phyloP scores from a whole-genome alignment of 139 green algal genomes.

The Dunaliella sp. region DNA sequence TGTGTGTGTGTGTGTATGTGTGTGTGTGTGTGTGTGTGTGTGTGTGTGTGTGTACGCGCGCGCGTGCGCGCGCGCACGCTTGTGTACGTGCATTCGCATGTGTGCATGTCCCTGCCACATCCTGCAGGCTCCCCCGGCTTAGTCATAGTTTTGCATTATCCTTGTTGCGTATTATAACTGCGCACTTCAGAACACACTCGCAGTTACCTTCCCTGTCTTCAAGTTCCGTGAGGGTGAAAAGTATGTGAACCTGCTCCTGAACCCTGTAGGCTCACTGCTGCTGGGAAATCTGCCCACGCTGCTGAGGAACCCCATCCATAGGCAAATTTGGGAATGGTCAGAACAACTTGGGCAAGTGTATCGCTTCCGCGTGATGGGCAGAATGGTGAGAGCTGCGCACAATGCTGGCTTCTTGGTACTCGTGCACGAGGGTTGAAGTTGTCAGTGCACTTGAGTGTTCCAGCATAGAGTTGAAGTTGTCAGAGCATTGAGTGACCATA shows the following conservation, averaged over 20 bases:
- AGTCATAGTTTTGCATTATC: neutral
- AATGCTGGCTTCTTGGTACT: neutral
- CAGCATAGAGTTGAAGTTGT: neutral
- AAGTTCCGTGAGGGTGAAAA: too few species aligned
- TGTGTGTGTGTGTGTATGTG: too few species aligned
- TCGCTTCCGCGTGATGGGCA: neutral
- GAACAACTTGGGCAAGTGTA: too few species aligned
- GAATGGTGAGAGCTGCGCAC: neutral
- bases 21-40: too few species aligned
- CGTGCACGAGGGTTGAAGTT: too few species aligned
- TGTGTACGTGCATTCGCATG: neutral
- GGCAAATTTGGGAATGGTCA: too few species aligned
- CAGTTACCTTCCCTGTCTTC: neutral
- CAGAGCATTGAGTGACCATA: neutral
- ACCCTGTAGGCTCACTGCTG: neutral
- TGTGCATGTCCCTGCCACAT: neutral
- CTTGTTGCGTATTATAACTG: neutral
- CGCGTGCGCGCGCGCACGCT: neutral
- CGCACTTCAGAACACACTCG: neutral
- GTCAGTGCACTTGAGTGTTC: neutral
- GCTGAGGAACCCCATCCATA: neutral
- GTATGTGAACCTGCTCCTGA: too few species aligned
- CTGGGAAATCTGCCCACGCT: neutral
- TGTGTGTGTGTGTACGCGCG: neutral
- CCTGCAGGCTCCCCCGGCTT: neutral